phyloP scores from a whole-genome alignment of 2,329 filamentous ascomycete genomes.

The Ophiostoma montium region DNA sequence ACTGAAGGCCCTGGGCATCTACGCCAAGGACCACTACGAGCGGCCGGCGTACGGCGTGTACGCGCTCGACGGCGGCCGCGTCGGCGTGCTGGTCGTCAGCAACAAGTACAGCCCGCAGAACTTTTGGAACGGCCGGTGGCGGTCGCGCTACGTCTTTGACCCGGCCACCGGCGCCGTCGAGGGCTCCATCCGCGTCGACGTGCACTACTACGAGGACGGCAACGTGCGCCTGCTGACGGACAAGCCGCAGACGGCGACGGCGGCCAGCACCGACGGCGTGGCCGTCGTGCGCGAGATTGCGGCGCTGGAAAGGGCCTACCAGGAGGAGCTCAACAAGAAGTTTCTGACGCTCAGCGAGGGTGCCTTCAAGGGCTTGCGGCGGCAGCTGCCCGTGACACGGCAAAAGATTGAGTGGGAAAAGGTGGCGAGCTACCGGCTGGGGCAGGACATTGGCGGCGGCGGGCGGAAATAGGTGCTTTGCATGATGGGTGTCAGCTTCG shows the following conservation, averaged over 20 bases:
- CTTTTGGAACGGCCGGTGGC: constrained; percentile 98
- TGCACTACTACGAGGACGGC: constrained; percentile 99
- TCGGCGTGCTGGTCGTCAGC: constrained; percentile 75
- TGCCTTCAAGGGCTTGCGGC: constrained; percentile 81
- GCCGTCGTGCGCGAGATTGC: constrained; percentile 70
- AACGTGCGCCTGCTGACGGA: constrained; percentile 89
- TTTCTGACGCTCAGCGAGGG: constrained; percentile 84
- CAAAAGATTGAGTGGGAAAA: constrained; percentile 99
- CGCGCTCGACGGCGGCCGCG: constrained; percentile 55
- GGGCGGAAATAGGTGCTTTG: constrained; percentile 20
- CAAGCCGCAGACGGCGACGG: constrained; percentile 52
- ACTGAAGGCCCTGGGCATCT: constrained; percentile 58
- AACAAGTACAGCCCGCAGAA: constrained; percentile 98
- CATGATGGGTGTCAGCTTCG: no score
- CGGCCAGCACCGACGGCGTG: constrained; percentile 48
- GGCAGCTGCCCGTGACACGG: constrained; percentile 88
- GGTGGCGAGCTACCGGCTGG: constrained; percentile 79
- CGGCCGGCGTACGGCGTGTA: constrained; percentile 70
- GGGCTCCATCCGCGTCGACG: constrained; percentile 80
- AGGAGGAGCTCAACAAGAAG: constrained; percentile 86
- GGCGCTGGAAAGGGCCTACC: constrained; percentile 74
- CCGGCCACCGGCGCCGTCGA: constrained; percentile 54
- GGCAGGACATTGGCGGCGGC: constrained; percentile 66
- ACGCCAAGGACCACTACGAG: constrained; percentile 81
- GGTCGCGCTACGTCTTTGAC: constrained; percentile 69